A percentile compares a stretch with the other conserved stretches of the same genome.
These are phyloP conservation scores for Myochromella boudieri DNA, from an alignment of 768 basidiomycete genomes.

Conservation along the genomic window DNA sequence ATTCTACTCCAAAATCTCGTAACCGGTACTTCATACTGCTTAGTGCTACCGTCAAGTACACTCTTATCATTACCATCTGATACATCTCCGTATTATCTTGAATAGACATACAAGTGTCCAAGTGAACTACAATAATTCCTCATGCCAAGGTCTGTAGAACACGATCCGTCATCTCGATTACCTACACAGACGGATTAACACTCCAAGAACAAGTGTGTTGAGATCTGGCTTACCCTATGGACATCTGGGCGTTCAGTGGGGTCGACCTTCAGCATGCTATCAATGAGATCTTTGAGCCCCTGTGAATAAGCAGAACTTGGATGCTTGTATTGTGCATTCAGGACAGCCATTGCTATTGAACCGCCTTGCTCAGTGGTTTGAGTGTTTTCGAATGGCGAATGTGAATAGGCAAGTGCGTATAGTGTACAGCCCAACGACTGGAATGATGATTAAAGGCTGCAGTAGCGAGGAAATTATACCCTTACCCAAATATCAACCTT, in stretches of 20 bases:
- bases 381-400: slow-evolving; percentile 93
- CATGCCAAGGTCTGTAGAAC: slow-evolving; percentile 60
- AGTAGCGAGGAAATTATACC: slow-evolving; percentile 5
- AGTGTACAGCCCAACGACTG: slow-evolving; percentile 96
- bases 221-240: slow-evolving; percentile 58
- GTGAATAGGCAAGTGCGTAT: slow-evolving; percentile 91
- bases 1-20: not conserved
- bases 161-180: slow-evolving; percentile 63
- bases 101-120: too few species aligned
- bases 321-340: slow-evolving; percentile 91
- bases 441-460: slow-evolving; percentile 1
- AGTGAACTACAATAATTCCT: too few species aligned
- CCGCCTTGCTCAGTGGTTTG: slow-evolving; percentile 94
- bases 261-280: slow-evolving; percentile 80
- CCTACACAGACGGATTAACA: slow-evolving; percentile 35
- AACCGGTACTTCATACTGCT: too few species aligned
- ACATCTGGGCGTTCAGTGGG: slow-evolving; percentile 85
- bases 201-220: not conserved
- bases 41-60: too few species aligned
- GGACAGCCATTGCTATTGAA: slow-evolving; percentile 96
- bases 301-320: slow-evolving; percentile 85
- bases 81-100: too few species aligned
- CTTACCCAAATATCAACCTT: slow-evolving; percentile 96
- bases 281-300: slow-evolving; percentile 79
- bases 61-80: too few species aligned